Evolutionary conservation across 768 basidiomycete genomes (phyloP).

Genomic region (Boletellus emodensis): DNA sequence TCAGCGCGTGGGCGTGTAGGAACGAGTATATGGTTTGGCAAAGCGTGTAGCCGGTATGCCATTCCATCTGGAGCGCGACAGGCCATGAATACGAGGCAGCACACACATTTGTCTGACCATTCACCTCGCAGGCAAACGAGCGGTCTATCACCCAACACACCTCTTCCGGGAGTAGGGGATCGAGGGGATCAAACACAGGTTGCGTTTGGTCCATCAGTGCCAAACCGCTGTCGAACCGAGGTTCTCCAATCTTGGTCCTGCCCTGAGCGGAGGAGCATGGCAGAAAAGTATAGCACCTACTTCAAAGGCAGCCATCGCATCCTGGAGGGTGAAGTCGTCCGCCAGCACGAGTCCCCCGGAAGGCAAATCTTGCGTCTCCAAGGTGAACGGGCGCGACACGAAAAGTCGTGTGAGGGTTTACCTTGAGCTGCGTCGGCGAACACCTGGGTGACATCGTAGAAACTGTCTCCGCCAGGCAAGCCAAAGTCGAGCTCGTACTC

Average conservation of each 20-base stretch:
- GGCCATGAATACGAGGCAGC: slow-evolving; percentile 12
- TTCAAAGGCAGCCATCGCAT: slow-evolving; percentile 94
- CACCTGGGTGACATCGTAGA: slow-evolving; percentile 58
- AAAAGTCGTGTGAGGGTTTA: slow-evolving; percentile 25
- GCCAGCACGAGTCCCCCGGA: slow-evolving; percentile 60
- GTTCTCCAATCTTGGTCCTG: slow-evolving; percentile 77
- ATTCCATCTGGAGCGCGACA: slow-evolving; percentile 61
- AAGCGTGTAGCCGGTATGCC: slow-evolving; percentile 83
- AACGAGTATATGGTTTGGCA: slow-evolving; percentile 82
- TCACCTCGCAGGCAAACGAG: slow-evolving; percentile 74
- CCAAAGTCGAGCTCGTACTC: slow-evolving; percentile 11
- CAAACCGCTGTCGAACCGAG: slow-evolving; percentile 83
- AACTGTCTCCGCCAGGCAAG: slow-evolving; percentile 56
- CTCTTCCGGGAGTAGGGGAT: slow-evolving; percentile 68
- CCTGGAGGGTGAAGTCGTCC: slow-evolving; percentile 68
- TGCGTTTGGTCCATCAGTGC: slow-evolving; percentile 38
- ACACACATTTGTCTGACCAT: slow-evolving; percentile 18
- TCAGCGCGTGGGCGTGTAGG: slow-evolving; percentile 64
- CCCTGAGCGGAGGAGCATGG: slow-evolving; percentile 11
- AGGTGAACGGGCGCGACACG: slow-evolving; percentile 8
- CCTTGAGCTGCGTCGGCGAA: slow-evolving; percentile 62
- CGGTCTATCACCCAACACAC: slow-evolving; percentile 87
- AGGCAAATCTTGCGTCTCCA: slow-evolving; percentile 51
- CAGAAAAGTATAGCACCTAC: slow-evolving; percentile 36
- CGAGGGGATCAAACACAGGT: slow-evolving; percentile 59